Conservation (phyloP, 192 early-diverging fungal species). For the Linnemannia zychae region DNA sequence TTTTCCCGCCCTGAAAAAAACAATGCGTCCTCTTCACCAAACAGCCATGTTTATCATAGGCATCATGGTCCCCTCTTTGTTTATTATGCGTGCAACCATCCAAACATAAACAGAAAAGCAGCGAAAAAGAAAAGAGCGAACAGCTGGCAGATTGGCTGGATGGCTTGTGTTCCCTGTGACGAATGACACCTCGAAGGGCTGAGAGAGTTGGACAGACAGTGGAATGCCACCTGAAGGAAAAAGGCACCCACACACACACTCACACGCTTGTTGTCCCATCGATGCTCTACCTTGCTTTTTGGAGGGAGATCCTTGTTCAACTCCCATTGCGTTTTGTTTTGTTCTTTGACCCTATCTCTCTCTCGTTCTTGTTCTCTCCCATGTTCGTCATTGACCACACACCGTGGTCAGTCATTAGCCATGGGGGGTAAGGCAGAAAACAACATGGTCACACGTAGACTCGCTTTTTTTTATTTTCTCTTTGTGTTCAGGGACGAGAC, state of each 20-base stretch:
- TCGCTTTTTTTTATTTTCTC: not conserved
- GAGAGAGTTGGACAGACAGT: not conserved
- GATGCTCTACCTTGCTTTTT: not conserved
- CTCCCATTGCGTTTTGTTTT: not conserved
- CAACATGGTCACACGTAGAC: not conserved
- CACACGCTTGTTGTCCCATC: not conserved
- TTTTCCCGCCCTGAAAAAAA: slow-evolving; percentile 19
- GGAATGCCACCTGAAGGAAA: not conserved
- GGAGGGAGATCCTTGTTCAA: slow-evolving; percentile 4
- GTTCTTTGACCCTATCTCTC: not conserved
- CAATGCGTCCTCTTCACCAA: not conserved
- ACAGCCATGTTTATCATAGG: not conserved
- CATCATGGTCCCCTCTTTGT: not conserved
- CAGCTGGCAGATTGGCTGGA: too few species aligned
- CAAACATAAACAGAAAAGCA: not conserved
- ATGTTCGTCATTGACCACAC: not conserved
- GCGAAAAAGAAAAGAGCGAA: not conserved
- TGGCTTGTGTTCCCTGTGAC: slow-evolving; percentile 4
- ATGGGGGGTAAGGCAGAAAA: not conserved
- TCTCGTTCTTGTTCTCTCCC: not conserved
- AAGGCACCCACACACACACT: too few species aligned
- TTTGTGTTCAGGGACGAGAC: slow-evolving; percentile 4
- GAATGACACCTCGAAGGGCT: not conserved
- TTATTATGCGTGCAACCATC: not conserved
- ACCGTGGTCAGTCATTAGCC: not conserved